phyloP scores from a whole-genome alignment of 495 filamentous ascomycete species.

The Penicillium coprophilum region DNA sequence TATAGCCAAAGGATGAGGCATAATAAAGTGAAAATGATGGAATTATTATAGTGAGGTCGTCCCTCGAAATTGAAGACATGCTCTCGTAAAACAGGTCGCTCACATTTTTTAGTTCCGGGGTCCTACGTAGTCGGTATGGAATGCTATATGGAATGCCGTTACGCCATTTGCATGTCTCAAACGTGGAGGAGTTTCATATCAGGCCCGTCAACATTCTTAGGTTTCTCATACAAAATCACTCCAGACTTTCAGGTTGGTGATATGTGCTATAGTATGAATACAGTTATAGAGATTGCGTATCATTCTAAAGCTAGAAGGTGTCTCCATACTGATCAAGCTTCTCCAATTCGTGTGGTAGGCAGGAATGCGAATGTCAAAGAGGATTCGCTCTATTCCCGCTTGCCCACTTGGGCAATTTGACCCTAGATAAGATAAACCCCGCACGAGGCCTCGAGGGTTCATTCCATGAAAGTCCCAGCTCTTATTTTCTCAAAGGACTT shows the following conservation, averaged over 20 bases:
- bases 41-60: slow-evolving; percentile 5
- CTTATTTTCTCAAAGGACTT: not conserved
- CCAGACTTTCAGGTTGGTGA: too few species aligned
- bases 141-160: slow-evolving; percentile 26
- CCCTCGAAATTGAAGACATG: not conserved
- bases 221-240: not conserved
- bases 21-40: not conserved
- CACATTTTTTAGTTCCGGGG: slow-evolving; percentile 10
- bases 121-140: slow-evolving; percentile 14
- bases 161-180: slow-evolving; percentile 19
- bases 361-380: not conserved
- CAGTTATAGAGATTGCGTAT: too few species aligned
- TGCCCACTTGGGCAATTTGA: slow-evolving; percentile 20
- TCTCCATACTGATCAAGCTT: not conserved
- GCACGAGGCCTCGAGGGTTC: slow-evolving; percentile 11
- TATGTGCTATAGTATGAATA: too few species aligned
- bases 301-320: not conserved
- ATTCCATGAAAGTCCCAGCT: not conserved
- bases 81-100: slow-evolving; percentile 9
- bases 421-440: slow-evolving; percentile 28
- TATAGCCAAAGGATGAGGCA: not conserved
- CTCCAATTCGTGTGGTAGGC: not conserved
- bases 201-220: not conserved
- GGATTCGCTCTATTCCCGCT: slow-evolving; percentile 10
- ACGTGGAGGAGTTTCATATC: not conserved